Conservation (phyloP, 2,329 filamentous ascomycete species). For the Colletotrichum higginsianum region DNA sequence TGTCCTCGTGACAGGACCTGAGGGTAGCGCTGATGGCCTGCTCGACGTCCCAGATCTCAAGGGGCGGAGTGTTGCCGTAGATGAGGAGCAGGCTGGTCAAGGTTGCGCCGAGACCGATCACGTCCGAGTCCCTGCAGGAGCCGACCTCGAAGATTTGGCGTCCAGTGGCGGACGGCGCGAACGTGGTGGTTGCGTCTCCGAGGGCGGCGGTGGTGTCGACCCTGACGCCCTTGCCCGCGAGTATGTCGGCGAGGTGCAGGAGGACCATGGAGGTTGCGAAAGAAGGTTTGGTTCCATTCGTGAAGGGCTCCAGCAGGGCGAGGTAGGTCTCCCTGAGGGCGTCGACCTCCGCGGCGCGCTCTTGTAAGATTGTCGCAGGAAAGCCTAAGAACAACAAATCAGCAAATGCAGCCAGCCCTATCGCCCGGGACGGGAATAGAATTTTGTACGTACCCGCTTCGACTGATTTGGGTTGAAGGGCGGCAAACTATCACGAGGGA, state of each 20-base stretch:
- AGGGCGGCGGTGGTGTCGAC: slow-evolving; percentile 31
- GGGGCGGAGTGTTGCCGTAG: slow-evolving; percentile 37
- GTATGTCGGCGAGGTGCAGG: slow-evolving; percentile 40
- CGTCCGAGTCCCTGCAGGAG: slow-evolving; percentile 40
- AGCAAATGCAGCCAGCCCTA: too few relatives aligned
- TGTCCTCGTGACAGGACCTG: slow-evolving; percentile 38
- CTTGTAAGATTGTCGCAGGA: background rate
- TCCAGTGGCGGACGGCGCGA: slow-evolving; percentile 30
- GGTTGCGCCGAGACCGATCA: slow-evolving; percentile 43
- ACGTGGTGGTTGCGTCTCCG: slow-evolving; percentile 25
- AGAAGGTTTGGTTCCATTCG: slow-evolving; percentile 5
- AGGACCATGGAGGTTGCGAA: slow-evolving; percentile 35
- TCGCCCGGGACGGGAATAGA: background rate
- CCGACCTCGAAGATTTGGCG: slow-evolving; percentile 43
- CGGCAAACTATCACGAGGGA: background rate
- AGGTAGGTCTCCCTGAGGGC: slow-evolving; percentile 11
- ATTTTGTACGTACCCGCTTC: too few relatives aligned
- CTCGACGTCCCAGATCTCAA: slow-evolving; percentile 42
- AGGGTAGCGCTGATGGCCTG: slow-evolving; percentile 43
- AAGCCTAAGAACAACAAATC: background rate
- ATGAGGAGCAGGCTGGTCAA: slow-evolving; percentile 41
- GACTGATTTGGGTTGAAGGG: background rate
- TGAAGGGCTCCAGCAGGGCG: background rate
- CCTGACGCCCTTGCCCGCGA: slow-evolving; percentile 35
- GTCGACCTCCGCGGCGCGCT: slow-evolving; percentile 6